phyloP scores from a whole-genome alignment of 169 alveolate species.

The Plasmodium gonderi region DNA sequence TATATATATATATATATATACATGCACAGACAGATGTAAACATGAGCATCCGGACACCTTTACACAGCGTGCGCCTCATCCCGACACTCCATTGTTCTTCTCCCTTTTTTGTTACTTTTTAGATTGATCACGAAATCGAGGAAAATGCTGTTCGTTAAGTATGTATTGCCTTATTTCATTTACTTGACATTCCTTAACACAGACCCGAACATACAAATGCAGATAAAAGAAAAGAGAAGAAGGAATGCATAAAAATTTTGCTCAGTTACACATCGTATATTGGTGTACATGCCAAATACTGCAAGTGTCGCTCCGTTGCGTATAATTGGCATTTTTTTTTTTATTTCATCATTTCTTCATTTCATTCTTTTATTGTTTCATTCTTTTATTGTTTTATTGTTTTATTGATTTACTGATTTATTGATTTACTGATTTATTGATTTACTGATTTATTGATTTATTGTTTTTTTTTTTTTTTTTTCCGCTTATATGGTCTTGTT shows the following conservation, averaged over 20 bases:
- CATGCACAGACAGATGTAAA: background rate
- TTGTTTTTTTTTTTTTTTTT: too few relatives aligned
- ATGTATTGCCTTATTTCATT: conserved; percentile 70
- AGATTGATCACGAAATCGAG: conserved; percentile 63
- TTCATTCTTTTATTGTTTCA: too few relatives aligned
- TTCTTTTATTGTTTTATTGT: too few relatives aligned
- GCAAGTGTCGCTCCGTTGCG: too few relatives aligned
- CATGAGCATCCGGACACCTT: too few relatives aligned
- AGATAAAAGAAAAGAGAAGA: conserved; percentile 35
- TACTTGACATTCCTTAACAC: conserved; percentile 63
- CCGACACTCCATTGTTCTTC: background rate
- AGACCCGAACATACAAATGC: conserved; percentile 37
- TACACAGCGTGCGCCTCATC: too few relatives aligned
- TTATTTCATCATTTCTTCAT: too few relatives aligned
- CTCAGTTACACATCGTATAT: background rate
- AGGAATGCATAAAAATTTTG: background rate
- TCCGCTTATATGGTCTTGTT: too few relatives aligned
- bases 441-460: too few relatives aligned
- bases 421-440: too few relatives aligned
- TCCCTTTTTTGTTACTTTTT: background rate
- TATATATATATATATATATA: background rate
- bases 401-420: too few relatives aligned
- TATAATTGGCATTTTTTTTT: too few relatives aligned
- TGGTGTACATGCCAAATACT: background rate
- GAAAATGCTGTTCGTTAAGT: conserved; percentile 61